Evolutionary conservation across 1,139 yeast species (phyloP), one percentile per base, ranked within the genome.

Genomic region (Pichia sp.): DNA sequence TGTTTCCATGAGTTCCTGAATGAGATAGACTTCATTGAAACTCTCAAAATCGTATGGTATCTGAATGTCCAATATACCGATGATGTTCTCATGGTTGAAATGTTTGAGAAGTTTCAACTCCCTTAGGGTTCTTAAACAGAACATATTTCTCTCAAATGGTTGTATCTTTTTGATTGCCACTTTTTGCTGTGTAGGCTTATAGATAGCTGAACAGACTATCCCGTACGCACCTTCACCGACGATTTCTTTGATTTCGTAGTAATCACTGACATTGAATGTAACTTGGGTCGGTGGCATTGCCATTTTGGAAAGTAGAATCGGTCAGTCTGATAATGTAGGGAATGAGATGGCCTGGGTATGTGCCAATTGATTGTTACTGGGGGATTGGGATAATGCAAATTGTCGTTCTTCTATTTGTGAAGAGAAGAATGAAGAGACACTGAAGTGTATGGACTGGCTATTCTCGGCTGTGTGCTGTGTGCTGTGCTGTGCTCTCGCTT

Each of bases 151-250:
- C 52, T 85, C 95, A 59, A 91, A 91, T 6, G 97, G 97, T 50
- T 84, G 85, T 40, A 91, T 86, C 63, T 86, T 88, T 62, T 91
- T 91, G 52, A 91, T 88, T 35, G 98, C 98, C 15, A 93, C 97
- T 51, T 79, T 79, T 47, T 85, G 93, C 41, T 81, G 79, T 7
- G 94, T 74, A 5, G 97, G 96, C 51, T 75, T 74, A 60, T 91
- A 95, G 14, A 81, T 63, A 0, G 97, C 98, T 19, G 94, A 79
- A 54, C 97, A 88, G 16, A 91, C 98, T 13, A 91, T 76, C 5
- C 98, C 98, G 53, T 91, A 91, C 1, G 98, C 98, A n/a, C 98
- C 98, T 58, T 88, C 96, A 6, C 98, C 98, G 0, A 58, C 84
- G 14, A 88, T 76, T 50, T 84, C 93, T 29, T 78, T 66, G 33